A percentile compares a stretch with the other conserved stretches of the same genome.
Conservation (phyloP, 225 moss, liverwort and hornwort species). For the Pleurozium schreberi region DNA sequence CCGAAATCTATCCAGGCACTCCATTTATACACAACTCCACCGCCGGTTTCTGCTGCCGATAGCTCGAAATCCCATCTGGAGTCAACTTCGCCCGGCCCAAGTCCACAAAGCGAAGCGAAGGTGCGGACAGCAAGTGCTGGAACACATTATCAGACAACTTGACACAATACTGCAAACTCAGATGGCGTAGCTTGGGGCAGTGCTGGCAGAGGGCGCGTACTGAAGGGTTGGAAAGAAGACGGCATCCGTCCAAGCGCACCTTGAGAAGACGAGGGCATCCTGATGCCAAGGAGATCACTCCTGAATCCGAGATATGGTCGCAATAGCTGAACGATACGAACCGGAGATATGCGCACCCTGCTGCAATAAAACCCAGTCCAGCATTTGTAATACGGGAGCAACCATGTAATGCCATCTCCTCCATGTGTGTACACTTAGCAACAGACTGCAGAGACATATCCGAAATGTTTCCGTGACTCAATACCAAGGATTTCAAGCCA, state of each 20-base stretch:
- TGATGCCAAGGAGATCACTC: slow-evolving; percentile 49
- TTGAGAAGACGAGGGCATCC: slow-evolving; percentile 60
- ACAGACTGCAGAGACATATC: slow-evolving; percentile 41
- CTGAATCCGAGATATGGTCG: slow-evolving; percentile 52
- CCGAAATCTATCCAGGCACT: not conserved
- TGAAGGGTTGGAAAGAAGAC: slow-evolving; percentile 55
- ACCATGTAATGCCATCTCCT: slow-evolving; percentile 60
- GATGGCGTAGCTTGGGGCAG: slow-evolving; percentile 49
- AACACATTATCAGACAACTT: slow-evolving; percentile 72
- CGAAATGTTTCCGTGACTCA: slow-evolving; percentile 51
- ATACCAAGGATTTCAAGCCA: slow-evolving; percentile 43
- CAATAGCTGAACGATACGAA: slow-evolving; percentile 56
- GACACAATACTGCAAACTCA: slow-evolving; percentile 57
- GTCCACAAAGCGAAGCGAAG: slow-evolving; percentile 56
- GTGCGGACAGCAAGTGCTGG: slow-evolving; percentile 55
- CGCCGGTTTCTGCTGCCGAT: slow-evolving; percentile 27
- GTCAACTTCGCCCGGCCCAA: slow-evolving; percentile 54
- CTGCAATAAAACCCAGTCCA: slow-evolving; percentile 38
- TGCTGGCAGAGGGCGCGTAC: slow-evolving; percentile 61
- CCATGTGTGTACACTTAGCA: slow-evolving; percentile 46
- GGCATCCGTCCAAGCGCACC: slow-evolving; percentile 61
- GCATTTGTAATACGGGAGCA: slow-evolving; percentile 49
- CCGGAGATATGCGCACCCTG: slow-evolving; percentile 36
- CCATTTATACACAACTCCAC: slow-evolving; percentile 58
- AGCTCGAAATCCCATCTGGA: slow-evolving; percentile 15